These are phyloP conservation scores for Eleusine indica DNA, from an alignment of 176 grass and related monocot species.

Conservation along the genomic window DNA sequence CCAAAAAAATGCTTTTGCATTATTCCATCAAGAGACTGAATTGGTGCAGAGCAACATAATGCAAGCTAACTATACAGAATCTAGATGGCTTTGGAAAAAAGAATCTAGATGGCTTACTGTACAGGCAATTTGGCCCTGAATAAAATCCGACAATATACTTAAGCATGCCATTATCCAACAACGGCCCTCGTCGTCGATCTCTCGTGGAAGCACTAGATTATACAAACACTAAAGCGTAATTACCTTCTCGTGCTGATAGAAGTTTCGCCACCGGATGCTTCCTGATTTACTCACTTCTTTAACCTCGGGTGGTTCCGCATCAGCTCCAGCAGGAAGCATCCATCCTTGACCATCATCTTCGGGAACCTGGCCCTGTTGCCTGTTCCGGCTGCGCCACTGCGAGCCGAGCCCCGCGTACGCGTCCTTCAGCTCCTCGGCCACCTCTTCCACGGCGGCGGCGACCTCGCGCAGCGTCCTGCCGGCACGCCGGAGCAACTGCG, in stretches of 20 bases:
- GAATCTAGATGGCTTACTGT: no score
- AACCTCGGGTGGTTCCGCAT: not conserved
- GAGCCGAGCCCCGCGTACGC: constrained; percentile 30
- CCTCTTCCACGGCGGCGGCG: constrained; percentile 27
- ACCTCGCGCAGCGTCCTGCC: constrained; percentile 6
- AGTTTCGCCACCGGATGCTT: not conserved
- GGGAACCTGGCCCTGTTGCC: constrained; percentile 22
- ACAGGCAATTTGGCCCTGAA: no score
- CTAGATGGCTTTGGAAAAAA: no score
- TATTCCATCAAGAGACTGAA: no score
- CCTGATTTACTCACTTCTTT: not conserved
- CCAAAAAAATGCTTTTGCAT: no score
- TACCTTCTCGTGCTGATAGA: not conserved
- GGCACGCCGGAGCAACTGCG: constrained; percentile 43
- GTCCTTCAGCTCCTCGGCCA: constrained; percentile 30
- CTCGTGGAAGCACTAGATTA: not conserved
- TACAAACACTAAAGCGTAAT: not conserved
- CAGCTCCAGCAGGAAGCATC: constrained; percentile 63
- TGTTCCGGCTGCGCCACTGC: constrained; percentile 19
- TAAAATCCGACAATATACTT: no score
- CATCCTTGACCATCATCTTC: constrained; percentile 52
- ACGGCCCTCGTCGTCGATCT: no score
- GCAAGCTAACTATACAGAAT: no score
- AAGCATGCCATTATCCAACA: no score
- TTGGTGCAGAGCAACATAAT: no score